Conservation (phyloP, 441 rosid genomes). For the Aleurites moluccanus region DNA sequence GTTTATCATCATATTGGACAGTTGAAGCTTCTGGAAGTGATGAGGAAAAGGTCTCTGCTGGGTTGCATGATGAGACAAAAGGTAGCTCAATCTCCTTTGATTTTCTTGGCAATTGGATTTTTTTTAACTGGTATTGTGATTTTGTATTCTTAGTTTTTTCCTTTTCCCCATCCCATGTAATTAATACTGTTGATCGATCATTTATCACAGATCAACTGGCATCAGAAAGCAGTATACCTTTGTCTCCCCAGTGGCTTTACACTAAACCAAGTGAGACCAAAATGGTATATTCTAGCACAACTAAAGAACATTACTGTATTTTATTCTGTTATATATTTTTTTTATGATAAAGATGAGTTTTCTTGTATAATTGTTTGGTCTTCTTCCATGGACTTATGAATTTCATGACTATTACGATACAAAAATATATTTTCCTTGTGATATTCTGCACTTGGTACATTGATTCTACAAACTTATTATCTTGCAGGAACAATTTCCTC, state of each 20-base stretch:
- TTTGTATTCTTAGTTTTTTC: not conserved
- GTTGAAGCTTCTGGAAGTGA: conserved; percentile 43
- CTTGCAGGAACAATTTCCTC: not conserved
- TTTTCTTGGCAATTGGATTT: not conserved
- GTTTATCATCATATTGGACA: conserved; percentile 19
- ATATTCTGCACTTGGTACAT: not conserved
- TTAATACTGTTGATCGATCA: conserved; percentile 11
- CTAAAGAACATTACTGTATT: not conserved
- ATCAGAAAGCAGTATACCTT: conserved; percentile 75
- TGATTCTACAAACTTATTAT: not conserved
- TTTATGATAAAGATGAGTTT: not conserved
- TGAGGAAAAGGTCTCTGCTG: conserved; percentile 39
- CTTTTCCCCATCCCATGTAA: not conserved
- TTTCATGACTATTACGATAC: not conserved
- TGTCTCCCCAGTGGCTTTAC: conserved; percentile 97
- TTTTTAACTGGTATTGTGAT: not conserved
- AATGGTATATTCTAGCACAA: conserved; percentile 37
- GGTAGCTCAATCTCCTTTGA: conserved; percentile 29
- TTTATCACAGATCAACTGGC: conserved; percentile 54
- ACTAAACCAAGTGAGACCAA: conserved; percentile 68
- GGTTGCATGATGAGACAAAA: conserved; percentile 44
- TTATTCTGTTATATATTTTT: not conserved
- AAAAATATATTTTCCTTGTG: not conserved
- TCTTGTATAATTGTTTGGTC: not conserved
- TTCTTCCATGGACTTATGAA: not conserved